Evolutionary conservation across 768 basidiomycete species (phyloP).

Genomic region (Tricholoma matsutake): DNA sequence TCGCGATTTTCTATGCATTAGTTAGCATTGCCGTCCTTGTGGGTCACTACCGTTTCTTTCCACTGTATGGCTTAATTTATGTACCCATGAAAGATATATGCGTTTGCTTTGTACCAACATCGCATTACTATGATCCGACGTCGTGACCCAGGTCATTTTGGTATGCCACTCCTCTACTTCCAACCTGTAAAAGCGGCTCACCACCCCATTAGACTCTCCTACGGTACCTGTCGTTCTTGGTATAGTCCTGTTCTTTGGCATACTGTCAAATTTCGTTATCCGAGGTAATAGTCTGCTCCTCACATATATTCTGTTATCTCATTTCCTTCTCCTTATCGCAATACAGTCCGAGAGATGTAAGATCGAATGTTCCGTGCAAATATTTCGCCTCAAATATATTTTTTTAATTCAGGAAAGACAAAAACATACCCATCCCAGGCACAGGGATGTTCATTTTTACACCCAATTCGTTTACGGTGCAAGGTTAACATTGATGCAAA

Average conservation of each 20-base stretch:
- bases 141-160: conserved; percentile 86
- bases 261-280: conserved; percentile 84
- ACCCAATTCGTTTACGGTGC: background rate
- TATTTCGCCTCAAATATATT: background rate
- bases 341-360: conserved; percentile 60
- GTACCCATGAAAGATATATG: conserved; percentile 60
- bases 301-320: conserved; percentile 1
- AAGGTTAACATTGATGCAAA: conserved; percentile 2
- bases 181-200: conserved; percentile 1
- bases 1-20: conserved; percentile 80
- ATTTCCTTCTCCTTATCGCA: conserved; percentile 3
- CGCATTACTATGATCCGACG: conserved; percentile 89
- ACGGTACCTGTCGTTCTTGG: conserved; percentile 83
- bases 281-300: conserved; percentile 53
- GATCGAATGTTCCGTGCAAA: conserved; percentile 3
- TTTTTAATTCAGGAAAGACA: conserved; percentile 13
- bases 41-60: conserved; percentile 12
- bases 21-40: conserved; percentile 75
- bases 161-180: conserved; percentile 38
- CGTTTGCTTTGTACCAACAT: conserved; percentile 80
- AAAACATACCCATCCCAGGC: conserved; percentile 30
- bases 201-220: conserved; percentile 58
- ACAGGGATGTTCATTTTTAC: conserved; percentile 18
- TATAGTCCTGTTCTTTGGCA: conserved; percentile 77
- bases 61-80: background rate